Percentiles rank a stretch among this genome's conserved stretches.
Evolutionary conservation across 2,329 filamentous ascomycete genomes (phyloP).

Genomic region (Penicillium aurantiogriseum): DNA sequence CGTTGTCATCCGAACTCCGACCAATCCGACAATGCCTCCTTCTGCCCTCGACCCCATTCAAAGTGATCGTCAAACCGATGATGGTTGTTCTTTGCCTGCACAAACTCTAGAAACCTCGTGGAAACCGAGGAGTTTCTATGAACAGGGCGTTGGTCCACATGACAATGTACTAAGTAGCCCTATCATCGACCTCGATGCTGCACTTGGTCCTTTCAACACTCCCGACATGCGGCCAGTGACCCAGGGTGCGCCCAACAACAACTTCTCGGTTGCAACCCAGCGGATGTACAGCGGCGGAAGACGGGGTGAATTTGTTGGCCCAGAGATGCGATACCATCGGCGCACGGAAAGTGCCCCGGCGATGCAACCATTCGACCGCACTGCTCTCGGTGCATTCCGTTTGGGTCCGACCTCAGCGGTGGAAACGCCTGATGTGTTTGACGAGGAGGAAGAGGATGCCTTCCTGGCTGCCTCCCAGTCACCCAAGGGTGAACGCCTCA

Average conservation of each 20-base stretch:
- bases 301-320: constrained; percentile 47
- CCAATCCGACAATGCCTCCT: constrained; percentile 35
- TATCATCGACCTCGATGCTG: constrained; percentile 92
- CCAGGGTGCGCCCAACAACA: constrained; percentile 33
- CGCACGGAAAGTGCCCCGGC: constrained; percentile 51
- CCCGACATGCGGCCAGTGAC: constrained; percentile 40
- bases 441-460: constrained; percentile 52
- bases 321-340: constrained; percentile 52
- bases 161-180: constrained; percentile 67
- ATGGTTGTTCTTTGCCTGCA: constrained; percentile 2
- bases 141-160: constrained; percentile 41
- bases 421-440: constrained; percentile 48
- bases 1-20: constrained; percentile 47
- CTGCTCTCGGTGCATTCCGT: constrained; percentile 37
- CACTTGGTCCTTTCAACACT: constrained; percentile 87
- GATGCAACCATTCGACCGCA: constrained; percentile 50
- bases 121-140: constrained; percentile 47
- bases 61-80: constrained; percentile 21
- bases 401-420: constrained; percentile 40
- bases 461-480: constrained; percentile 44
- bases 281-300: constrained; percentile 51
- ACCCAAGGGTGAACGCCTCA: constrained; percentile 18
- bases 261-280: constrained; percentile 42
- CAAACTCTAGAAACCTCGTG: constrained; percentile 39
- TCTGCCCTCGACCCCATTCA: constrained; percentile 18